phyloP scores from a whole-genome alignment of 139 green algal genomes.

The Marvania coccoides region DNA sequence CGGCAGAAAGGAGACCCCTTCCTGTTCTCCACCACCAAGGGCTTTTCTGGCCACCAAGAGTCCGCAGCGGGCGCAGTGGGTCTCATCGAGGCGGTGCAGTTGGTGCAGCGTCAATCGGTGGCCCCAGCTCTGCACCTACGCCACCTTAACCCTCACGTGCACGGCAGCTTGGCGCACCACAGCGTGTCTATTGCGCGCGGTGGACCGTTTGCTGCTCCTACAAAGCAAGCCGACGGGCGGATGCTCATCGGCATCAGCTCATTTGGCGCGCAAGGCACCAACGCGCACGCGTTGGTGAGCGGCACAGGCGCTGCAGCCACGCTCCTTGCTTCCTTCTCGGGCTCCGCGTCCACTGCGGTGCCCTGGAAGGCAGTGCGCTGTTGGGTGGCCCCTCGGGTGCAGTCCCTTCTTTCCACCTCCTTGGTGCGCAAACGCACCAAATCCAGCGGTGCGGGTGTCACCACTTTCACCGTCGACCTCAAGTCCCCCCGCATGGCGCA shows the following conservation, averaged over 20 bases:
- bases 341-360: background rate
- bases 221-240: background rate
- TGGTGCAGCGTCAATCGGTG: constrained; percentile 7
- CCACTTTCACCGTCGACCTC: constrained; percentile 21
- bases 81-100: constrained; percentile 27
- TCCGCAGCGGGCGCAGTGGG: constrained; percentile 61
- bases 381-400: constrained; percentile 9
- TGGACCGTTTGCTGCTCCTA: constrained; percentile 11
- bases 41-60: constrained; percentile 72
- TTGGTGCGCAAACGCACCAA: constrained; percentile 11
- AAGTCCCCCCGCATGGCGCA: constrained; percentile 26
- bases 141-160: constrained; percentile 56
- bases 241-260: constrained; percentile 47
- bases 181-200: constrained; percentile 23
- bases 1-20: constrained; percentile 20
- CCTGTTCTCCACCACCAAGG: constrained; percentile 41
- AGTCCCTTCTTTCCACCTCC: constrained; percentile 21
- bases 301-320: background rate
- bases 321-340: too few relatives aligned
- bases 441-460: background rate
- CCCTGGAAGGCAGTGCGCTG: background rate
- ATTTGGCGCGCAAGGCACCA: constrained; percentile 63
- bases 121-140: constrained; percentile 46
- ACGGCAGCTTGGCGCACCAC: constrained; percentile 15
- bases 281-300: constrained; percentile 46